Percentiles rank a stretch among this genome's conserved stretches.
Conservation (phyloP, 192 early-diverging fungal species). For the Spizellomyces punctatus region DNA sequence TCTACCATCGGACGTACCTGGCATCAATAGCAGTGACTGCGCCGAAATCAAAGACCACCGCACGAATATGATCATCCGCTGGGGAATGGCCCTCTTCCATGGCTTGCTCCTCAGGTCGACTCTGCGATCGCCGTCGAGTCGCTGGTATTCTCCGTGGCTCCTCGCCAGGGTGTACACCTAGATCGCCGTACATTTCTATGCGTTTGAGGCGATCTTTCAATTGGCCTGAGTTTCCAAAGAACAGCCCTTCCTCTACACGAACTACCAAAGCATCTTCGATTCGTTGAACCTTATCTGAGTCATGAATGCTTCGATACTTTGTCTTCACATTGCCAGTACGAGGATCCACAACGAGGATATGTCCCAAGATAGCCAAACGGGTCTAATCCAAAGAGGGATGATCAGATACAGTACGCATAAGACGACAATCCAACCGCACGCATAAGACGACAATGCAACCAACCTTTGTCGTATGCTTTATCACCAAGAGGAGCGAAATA, state of each 20-base stretch:
- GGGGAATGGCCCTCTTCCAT: neutral
- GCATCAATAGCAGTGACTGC: slow-evolving; percentile 91
- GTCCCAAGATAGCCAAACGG: slow-evolving; percentile 50
- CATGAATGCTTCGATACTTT: slow-evolving; percentile 71
- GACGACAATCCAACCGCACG: slow-evolving; percentile 39
- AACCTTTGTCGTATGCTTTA: slow-evolving; percentile 84
- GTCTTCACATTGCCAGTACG: slow-evolving; percentile 35
- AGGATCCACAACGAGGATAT: slow-evolving; percentile 44
- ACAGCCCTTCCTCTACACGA: slow-evolving; percentile 89
- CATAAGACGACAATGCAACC: slow-evolving; percentile 16
- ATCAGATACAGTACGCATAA: too few relatives aligned
- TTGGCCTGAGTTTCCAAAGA: slow-evolving; percentile 97
- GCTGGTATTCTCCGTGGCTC: slow-evolving; percentile 54
- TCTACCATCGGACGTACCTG: slow-evolving; percentile 50
- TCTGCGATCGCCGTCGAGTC: neutral
- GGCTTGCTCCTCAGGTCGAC: neutral
- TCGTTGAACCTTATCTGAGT: slow-evolving; percentile 59
- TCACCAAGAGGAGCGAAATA: slow-evolving; percentile 84
- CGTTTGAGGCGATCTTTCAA: slow-evolving; percentile 92
- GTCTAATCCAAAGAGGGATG: slow-evolving; percentile 32
- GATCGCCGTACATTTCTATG: slow-evolving; percentile 91
- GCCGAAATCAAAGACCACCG: slow-evolving; percentile 90
- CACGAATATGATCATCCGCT: slow-evolving; percentile 64
- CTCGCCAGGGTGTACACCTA: slow-evolving; percentile 94
- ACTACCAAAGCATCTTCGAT: slow-evolving; percentile 87